Evolutionary conservation across 1,284 basidiomycete genomes (phyloP).

Genomic region (Fomitopsis pinicola): DNA sequence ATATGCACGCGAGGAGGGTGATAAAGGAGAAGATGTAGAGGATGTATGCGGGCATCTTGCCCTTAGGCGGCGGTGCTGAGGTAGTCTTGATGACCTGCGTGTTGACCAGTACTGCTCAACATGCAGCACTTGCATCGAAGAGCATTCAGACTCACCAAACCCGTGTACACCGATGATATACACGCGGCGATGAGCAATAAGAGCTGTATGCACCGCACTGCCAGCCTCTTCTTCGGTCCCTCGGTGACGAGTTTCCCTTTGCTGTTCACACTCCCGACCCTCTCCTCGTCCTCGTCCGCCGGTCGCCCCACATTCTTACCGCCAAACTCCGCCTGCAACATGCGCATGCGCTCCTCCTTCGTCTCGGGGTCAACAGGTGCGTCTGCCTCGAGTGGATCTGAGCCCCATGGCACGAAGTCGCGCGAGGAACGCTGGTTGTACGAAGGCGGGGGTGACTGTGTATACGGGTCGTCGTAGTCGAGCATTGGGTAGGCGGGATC

Average conservation of each 20-base stretch:
- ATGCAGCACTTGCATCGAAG: neutral
- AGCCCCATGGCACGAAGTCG: constrained; percentile 24
- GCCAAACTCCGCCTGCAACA: constrained; percentile 64
- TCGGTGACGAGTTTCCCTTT: constrained; percentile 56
- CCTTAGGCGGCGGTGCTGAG: constrained; percentile 49
- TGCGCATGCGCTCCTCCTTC: constrained; percentile 63
- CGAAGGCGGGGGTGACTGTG: constrained; percentile 22
- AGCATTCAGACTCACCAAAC: constrained; percentile 41
- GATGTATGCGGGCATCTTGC: constrained; percentile 48
- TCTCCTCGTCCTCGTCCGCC: constrained; percentile 39
- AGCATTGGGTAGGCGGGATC: constrained; percentile 25
- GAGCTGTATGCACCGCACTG: constrained; percentile 45
- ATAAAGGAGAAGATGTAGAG: constrained; percentile 55
- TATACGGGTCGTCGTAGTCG: constrained; percentile 15
- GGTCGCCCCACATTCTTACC: constrained; percentile 24
- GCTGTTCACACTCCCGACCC: constrained; percentile 53
- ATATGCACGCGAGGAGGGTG: constrained; percentile 46
- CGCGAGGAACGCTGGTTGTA: constrained; percentile 25
- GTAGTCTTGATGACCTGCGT: constrained; percentile 54
- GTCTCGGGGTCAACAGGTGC: constrained; percentile 40
- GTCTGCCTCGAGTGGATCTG: constrained; percentile 15
- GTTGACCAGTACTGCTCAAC: neutral
- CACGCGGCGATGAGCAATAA: constrained; percentile 47
- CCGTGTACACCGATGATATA: constrained; percentile 57
- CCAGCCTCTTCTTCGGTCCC: constrained; percentile 55